Percentiles rank a stretch among this genome's conserved stretches.
These are phyloP conservation scores for Chenopodium album DNA, from an alignment of 148 eudicot species.

Conservation along the genomic window DNA sequence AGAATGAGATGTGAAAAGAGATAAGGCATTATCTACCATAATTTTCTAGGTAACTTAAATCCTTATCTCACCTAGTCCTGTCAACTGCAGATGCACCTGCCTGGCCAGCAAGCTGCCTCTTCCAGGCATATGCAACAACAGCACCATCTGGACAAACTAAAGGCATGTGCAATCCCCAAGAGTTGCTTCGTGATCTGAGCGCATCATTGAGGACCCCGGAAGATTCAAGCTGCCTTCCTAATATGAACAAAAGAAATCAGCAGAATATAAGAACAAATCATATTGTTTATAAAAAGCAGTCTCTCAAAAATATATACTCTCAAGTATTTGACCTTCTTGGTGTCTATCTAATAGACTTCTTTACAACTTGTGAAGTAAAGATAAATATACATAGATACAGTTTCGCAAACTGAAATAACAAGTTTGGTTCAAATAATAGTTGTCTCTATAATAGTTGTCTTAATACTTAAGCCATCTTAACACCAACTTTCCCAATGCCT, in stretches of 20 bases:
- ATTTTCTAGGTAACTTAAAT: background rate
- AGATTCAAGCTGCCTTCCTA: slow-evolving; percentile 90
- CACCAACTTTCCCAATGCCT: no score
- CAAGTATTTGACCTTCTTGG: no score
- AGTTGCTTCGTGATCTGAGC: slow-evolving; percentile 89
- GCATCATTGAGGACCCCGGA: slow-evolving; percentile 90
- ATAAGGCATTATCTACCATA: background rate
- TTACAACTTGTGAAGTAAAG: no score
- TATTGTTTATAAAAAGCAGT: no score
- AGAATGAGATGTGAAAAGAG: background rate
- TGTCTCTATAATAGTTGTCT: no score
- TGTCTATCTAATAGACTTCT: no score
- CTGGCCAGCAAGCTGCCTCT: slow-evolving; percentile 99
- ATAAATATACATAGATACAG: no score
- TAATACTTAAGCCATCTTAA: no score
- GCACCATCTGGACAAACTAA: slow-evolving; percentile 99
- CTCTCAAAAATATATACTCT: no score
- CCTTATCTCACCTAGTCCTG: slow-evolving; percentile 68
- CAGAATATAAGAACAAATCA: background rate
- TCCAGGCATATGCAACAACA: slow-evolving; percentile 99
- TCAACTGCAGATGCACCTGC: slow-evolving; percentile 99
- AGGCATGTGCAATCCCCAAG: slow-evolving; percentile 99
- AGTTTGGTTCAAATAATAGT: no score
- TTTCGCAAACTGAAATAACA: no score
- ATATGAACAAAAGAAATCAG: slow-evolving; percentile 12